Evolutionary conservation across 345 rosid species (phyloP).

Genomic region (Crucihimalaya himalaica): DNA sequence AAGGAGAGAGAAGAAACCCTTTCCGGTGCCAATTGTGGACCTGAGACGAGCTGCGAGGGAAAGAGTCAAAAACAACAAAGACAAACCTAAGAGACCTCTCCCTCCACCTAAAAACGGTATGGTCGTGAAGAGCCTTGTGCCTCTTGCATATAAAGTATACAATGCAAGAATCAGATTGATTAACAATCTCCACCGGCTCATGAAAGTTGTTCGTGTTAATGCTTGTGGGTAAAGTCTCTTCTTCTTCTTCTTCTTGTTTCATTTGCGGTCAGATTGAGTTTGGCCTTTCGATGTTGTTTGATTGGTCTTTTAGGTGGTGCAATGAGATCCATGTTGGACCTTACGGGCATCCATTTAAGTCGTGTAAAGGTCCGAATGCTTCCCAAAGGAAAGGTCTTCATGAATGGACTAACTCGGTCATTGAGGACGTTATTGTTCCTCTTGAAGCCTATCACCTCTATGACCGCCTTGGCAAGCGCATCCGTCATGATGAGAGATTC

Average conservation of each 20-base stretch:
- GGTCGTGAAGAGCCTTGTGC: slow-evolving; percentile 64
- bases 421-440: slow-evolving; percentile 71
- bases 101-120: slow-evolving; percentile 83
- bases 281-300: neutral
- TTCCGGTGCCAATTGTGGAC: slow-evolving; percentile 76
- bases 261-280: neutral
- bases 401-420: slow-evolving; percentile 68
- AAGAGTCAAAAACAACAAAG: slow-evolving; percentile 71
- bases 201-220: slow-evolving; percentile 82
- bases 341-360: slow-evolving; percentile 86
- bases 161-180: slow-evolving; percentile 72
- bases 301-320: slow-evolving; percentile 57
- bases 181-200: slow-evolving; percentile 74
- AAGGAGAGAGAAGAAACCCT: slow-evolving; percentile 88
- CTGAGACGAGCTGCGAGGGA: slow-evolving; percentile 92
- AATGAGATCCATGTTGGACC: slow-evolving; percentile 93
- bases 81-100: slow-evolving; percentile 57
- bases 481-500: slow-evolving; percentile 79
- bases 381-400: slow-evolving; percentile 76
- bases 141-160: slow-evolving; percentile 70
- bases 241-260: slow-evolving; percentile 19
- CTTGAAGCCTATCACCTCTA: slow-evolving; percentile 80
- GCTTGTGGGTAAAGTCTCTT: slow-evolving; percentile 76
- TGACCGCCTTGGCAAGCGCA: slow-evolving; percentile 80
- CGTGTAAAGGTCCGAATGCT: slow-evolving; percentile 74